Evolutionary conservation across 306 rosid genomes (phyloP).

Genomic region (Lotus japonicus): DNA sequence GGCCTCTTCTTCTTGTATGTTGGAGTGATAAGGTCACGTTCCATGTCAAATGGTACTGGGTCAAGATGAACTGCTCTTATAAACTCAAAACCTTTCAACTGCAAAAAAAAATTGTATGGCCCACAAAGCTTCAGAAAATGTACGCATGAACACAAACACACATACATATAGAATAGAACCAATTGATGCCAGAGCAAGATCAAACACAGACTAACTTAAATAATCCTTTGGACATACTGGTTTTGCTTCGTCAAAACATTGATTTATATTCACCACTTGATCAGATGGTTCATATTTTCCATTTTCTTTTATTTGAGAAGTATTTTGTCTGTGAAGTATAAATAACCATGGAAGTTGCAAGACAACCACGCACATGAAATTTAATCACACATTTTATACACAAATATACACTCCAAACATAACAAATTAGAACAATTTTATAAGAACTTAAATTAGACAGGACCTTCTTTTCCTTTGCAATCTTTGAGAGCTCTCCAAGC

Average conservation of each 20-base stretch:
- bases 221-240: neutral
- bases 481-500: constrained; percentile 60
- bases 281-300: neutral
- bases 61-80: constrained; percentile 78
- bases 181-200: neutral
- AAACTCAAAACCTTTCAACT: constrained; percentile 91
- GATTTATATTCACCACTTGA: neutral
- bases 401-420: neutral
- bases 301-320: neutral
- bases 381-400: neutral
- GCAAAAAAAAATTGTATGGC: constrained; percentile 26
- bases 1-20: constrained; percentile 95
- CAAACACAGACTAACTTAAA: neutral
- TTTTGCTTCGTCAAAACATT: neutral
- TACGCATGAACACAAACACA: neutral
- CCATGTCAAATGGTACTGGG: constrained; percentile 84
- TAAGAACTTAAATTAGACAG: neutral
- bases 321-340: neutral
- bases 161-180: neutral
- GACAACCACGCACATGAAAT: neutral
- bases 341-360: neutral
- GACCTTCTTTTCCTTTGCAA: constrained; percentile 85
- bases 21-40: constrained; percentile 91
- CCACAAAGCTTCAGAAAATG: constrained; percentile 26
- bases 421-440: neutral